Conservation (phyloP, 169 alveolate species). For the Theileria equi region DNA sequence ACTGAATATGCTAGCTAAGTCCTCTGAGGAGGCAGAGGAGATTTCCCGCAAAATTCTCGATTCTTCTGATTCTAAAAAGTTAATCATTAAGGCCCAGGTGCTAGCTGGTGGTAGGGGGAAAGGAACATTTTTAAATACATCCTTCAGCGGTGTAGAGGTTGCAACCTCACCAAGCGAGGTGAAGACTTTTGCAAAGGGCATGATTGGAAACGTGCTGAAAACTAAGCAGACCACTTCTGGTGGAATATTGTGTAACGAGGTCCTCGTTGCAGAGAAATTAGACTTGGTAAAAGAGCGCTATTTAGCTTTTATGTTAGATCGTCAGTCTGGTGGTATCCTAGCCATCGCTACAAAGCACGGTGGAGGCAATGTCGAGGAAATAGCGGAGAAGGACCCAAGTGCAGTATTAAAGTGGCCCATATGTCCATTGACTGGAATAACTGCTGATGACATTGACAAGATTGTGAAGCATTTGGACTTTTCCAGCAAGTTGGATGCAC, state of each 20-base stretch:
- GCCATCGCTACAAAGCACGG: slow-evolving; percentile 85
- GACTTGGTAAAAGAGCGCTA: slow-evolving; percentile 84
- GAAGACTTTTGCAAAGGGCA: slow-evolving; percentile 74
- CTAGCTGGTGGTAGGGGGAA: slow-evolving; percentile 91
- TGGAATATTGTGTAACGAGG: slow-evolving; percentile 83
- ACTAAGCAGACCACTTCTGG: slow-evolving; percentile 85
- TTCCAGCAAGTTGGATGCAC: slow-evolving; percentile 49
- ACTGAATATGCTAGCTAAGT: slow-evolving; percentile 63
- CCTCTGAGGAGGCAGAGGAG: slow-evolving; percentile 76
- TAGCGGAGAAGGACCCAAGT: slow-evolving; percentile 79
- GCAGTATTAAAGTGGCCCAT: slow-evolving; percentile 71
- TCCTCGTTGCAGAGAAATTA: slow-evolving; percentile 81
- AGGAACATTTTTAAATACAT: slow-evolving; percentile 83
- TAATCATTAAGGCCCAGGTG: slow-evolving; percentile 82
- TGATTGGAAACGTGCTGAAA: slow-evolving; percentile 83
- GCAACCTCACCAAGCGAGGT: slow-evolving; percentile 78
- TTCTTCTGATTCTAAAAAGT: slow-evolving; percentile 42
- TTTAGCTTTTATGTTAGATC: slow-evolving; percentile 89
- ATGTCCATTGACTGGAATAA: slow-evolving; percentile 75
- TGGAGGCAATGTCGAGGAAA: slow-evolving; percentile 89
- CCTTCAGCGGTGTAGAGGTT: slow-evolving; percentile 85
- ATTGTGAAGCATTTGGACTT: slow-evolving; percentile 72
- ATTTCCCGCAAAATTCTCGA: slow-evolving; percentile 66
- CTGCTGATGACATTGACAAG: slow-evolving; percentile 60
- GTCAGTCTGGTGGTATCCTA: slow-evolving; percentile 86